Evolutionary conservation across 1,284 basidiomycete genomes (phyloP).

Genomic region (Melanopsichium pennsylvanicum): DNA sequence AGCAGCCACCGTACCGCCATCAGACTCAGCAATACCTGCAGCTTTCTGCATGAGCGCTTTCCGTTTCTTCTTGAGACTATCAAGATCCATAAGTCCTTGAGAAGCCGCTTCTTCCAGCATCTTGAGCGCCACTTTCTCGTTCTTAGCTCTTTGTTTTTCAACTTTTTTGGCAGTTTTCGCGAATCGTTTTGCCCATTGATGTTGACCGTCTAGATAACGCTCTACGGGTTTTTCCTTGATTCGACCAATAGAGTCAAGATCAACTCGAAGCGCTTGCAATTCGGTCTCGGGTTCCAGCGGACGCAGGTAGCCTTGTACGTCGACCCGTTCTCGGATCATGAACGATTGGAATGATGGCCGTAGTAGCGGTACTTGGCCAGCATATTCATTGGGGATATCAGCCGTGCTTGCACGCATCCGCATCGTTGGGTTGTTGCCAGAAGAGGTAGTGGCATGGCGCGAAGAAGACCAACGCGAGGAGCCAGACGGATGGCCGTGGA

Average conservation of each 20-base stretch:
- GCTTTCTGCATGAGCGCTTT: conserved; percentile 4
- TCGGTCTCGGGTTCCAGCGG: conserved; percentile 77
- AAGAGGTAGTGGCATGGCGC: background rate
- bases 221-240: conserved; percentile 68
- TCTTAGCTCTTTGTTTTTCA: conserved; percentile 37
- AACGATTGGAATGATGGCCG: conserved; percentile 61
- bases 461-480: background rate
- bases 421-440: background rate
- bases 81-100: conserved; percentile 28
- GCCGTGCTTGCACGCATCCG: conserved; percentile 12
- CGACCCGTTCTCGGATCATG: conserved; percentile 88
- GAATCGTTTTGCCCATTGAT: conserved; percentile 44
- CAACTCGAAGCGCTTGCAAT: conserved; percentile 74
- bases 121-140: conserved; percentile 21
- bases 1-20: background rate
- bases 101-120: conserved; percentile 33
- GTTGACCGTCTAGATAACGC: conserved; percentile 46
- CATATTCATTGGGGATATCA: conserved; percentile 51
- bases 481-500: conserved; percentile 15
- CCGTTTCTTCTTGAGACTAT: conserved; percentile 6
- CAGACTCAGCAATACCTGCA: background rate
- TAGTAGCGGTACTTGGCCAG: conserved; percentile 59
- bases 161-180: conserved; percentile 32
- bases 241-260: conserved; percentile 70
- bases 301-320: conserved; percentile 78